Percentiles rank a stretch among this genome's conserved stretches.
Conservation (phyloP, 495 filamentous ascomycete genomes). For the Astrocystis sublimbata region DNA sequence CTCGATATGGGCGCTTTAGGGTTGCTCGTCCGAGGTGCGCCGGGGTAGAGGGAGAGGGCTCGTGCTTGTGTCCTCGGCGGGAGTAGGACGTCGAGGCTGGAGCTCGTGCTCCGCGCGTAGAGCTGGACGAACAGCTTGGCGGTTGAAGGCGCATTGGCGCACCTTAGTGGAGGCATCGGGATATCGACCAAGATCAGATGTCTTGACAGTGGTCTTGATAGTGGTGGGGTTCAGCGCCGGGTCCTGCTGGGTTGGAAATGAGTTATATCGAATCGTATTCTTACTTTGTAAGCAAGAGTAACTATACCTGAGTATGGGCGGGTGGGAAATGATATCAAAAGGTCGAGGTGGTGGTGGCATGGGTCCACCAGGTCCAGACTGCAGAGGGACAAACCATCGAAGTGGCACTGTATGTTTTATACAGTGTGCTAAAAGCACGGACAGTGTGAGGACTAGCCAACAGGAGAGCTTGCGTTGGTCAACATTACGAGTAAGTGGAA, state of each 20-base stretch:
- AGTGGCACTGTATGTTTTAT: neutral
- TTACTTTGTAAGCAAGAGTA: conserved; percentile 33
- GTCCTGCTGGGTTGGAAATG: too few species aligned
- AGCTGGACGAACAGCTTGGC: conserved; percentile 44
- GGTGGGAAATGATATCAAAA: conserved; percentile 46
- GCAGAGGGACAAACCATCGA: neutral
- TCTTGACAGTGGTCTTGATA: too few species aligned
- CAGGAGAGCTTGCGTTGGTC: neutral
- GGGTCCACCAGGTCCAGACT: conserved; percentile 8
- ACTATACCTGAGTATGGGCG: conserved; percentile 7
- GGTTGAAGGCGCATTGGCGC: conserved; percentile 38
- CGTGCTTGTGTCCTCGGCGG: conserved; percentile 23
- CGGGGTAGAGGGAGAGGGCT: conserved; percentile 13
- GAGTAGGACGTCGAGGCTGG: conserved; percentile 42
- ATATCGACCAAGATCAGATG: too few species aligned
- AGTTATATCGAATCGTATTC: too few species aligned
- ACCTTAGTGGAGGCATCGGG: conserved; percentile 38
- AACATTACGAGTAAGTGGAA: neutral
- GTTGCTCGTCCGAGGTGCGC: conserved; percentile 8
- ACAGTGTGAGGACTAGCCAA: neutral
- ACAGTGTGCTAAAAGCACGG: neutral
- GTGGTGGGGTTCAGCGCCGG: too few species aligned
- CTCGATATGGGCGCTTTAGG: conserved; percentile 9
- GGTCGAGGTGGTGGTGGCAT: conserved; percentile 7
- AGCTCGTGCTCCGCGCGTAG: conserved; percentile 27